A percentile compares a stretch with the other conserved stretches of the same genome.
Evolutionary conservation across 1,284 basidiomycete genomes (phyloP).

Genomic region (Trichosporon ovoides): DNA sequence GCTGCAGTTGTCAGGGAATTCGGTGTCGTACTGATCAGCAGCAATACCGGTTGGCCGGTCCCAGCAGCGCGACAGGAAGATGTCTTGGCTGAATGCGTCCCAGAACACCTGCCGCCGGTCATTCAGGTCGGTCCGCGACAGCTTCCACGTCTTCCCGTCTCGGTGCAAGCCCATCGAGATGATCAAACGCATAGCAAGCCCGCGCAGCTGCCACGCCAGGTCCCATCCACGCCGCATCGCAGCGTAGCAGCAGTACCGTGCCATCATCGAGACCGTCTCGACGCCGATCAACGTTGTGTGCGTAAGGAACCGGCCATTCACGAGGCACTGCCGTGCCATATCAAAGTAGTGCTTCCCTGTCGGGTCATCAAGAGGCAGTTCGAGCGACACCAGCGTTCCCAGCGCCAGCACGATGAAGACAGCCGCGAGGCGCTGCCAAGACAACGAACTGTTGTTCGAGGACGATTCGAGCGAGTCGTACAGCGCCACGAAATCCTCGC

Average conservation of each 20-base stretch:
- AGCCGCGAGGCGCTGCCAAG: constrained; percentile 26
- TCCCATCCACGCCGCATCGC: constrained; percentile 5
- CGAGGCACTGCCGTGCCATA: constrained; percentile 29
- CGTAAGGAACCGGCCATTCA: constrained; percentile 31
- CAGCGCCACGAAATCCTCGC: constrained; percentile 19
- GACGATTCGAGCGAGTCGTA: constrained; percentile 19
- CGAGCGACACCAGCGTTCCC: constrained; percentile 32
- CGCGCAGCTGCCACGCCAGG: constrained; percentile 26
- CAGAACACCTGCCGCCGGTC: constrained; percentile 32
- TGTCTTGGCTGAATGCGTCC: constrained; percentile 29
- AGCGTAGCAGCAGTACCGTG: constrained; percentile 9
- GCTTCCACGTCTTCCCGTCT: constrained; percentile 24
- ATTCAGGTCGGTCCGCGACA: constrained; percentile 17
- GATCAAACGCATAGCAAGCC: constrained; percentile 28
- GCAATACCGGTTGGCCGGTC: constrained; percentile 8
- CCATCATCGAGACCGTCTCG: constrained; percentile 20
- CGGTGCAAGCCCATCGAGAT: constrained; percentile 28
- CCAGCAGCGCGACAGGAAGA: constrained; percentile 21
- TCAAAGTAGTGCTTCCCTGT: constrained; percentile 27
- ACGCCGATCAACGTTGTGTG: constrained; percentile 34
- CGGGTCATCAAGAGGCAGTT: constrained; percentile 32
- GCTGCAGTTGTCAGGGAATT: constrained; percentile 7
- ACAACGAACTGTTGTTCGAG: neutral
- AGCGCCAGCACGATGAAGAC: constrained; percentile 32
- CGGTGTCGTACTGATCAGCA: constrained; percentile 7